These are phyloP conservation scores for Mesostigma viride DNA, from an alignment of 139 green algal genomes.

Conservation along the genomic window DNA sequence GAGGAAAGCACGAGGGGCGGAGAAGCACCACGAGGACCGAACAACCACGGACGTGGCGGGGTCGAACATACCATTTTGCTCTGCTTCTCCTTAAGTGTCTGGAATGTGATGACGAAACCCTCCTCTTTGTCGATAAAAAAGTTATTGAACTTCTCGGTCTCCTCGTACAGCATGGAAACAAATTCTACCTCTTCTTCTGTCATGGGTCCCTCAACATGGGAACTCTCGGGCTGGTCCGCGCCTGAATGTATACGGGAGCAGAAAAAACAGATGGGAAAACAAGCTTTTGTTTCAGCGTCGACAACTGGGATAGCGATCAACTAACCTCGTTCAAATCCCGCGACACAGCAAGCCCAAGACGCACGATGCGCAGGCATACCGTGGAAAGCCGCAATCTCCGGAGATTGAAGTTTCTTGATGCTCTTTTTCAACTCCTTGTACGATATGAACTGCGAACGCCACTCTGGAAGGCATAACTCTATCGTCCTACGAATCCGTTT, in stretches of 20 bases:
- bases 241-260: background rate
- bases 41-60: too few relatives aligned
- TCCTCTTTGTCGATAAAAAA: conserved; percentile 47
- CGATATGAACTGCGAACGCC: background rate
- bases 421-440: background rate
- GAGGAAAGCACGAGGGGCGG: too few relatives aligned
- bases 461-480: background rate
- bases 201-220: background rate
- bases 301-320: background rate
- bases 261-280: background rate
- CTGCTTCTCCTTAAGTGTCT: conserved; percentile 23
- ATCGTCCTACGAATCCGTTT: conserved; percentile 8
- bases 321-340: background rate
- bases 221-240: background rate
- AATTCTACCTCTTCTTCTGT: conserved; percentile 32
- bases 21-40: too few relatives aligned
- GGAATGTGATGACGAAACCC: conserved; percentile 34
- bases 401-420: background rate
- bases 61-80: too few relatives aligned
- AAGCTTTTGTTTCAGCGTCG: conserved; percentile 1
- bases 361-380: too few relatives aligned
- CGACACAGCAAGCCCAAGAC: background rate
- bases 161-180: conserved; percentile 30
- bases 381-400: background rate
- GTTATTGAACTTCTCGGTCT: conserved; percentile 41